A percentile compares a stretch with the other conserved stretches of the same genome.
Evolutionary conservation across 768 basidiomycete species (phyloP).

Genomic region (Hirschioporus abietinus): DNA sequence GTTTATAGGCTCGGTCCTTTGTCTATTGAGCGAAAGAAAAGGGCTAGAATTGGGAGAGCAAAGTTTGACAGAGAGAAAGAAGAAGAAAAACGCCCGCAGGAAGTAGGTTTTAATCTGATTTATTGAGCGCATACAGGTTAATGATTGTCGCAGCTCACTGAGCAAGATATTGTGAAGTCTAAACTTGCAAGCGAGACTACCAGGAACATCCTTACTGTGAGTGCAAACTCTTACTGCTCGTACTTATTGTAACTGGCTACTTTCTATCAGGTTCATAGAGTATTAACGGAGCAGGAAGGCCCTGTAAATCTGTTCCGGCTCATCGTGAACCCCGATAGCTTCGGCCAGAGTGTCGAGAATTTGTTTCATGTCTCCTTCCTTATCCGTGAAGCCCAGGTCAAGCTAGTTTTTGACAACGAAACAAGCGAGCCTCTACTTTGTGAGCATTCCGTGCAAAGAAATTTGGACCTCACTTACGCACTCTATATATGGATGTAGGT

Average conservation of each 20-base stretch:
- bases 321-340: slow-evolving; percentile 85
- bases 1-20: slow-evolving; percentile 81
- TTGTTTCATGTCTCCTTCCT: slow-evolving; percentile 93
- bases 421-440: slow-evolving; percentile 70
- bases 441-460: slow-evolving; percentile 33
- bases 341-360: slow-evolving; percentile 94
- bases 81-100: slow-evolving; percentile 66
- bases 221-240: too few species aligned
- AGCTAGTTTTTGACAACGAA: slow-evolving; percentile 59
- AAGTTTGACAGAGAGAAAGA: slow-evolving; percentile 69
- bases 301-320: slow-evolving; percentile 79
- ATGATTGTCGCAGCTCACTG: too few species aligned
- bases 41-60: slow-evolving; percentile 47
- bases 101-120: too few species aligned
- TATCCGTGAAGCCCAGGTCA: slow-evolving; percentile 78
- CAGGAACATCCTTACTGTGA: too few species aligned
- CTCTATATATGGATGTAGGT: slow-evolving; percentile 31
- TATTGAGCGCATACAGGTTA: too few species aligned
- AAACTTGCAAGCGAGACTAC: too few species aligned
- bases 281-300: slow-evolving; percentile 45
- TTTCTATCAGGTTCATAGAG: slow-evolving; percentile 47
- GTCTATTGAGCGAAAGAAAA: slow-evolving; percentile 81
- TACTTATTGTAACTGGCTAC: too few species aligned
- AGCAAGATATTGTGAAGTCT: too few species aligned
- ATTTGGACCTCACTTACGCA: slow-evolving; percentile 3